phyloP scores from a whole-genome alignment of 2,329 filamentous ascomycete species.

The Lachnellula occidentalis region DNA sequence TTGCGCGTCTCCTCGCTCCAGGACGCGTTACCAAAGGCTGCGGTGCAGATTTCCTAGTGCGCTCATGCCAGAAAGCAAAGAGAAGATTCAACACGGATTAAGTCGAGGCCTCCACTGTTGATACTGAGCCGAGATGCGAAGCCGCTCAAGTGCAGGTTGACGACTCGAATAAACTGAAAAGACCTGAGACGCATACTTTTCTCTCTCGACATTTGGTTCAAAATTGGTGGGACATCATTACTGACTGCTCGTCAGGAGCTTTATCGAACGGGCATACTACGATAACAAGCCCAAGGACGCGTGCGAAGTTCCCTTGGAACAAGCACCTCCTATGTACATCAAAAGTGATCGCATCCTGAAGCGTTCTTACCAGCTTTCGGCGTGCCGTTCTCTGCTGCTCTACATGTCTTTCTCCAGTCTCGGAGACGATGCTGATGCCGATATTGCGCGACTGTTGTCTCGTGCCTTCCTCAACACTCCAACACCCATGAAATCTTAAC shows the following conservation, averaged over 20 bases:
- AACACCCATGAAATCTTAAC: constrained; percentile 19
- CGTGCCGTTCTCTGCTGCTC: constrained; percentile 13
- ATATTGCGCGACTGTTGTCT: constrained; percentile 17
- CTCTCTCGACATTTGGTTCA: background rate
- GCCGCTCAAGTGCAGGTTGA: constrained; percentile 35
- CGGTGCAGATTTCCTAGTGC: constrained; percentile 40
- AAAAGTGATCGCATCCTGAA: constrained; percentile 17
- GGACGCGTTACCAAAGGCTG: constrained; percentile 55
- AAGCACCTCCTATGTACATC: constrained; percentile 16
- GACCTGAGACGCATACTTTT: constrained; percentile 55
- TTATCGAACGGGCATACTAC: constrained; percentile 19
- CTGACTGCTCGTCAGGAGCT: constrained; percentile 19
- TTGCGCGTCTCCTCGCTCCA: constrained; percentile 40
- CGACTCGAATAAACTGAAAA: constrained; percentile 60
- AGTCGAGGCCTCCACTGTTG: background rate
- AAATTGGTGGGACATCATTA: background rate
- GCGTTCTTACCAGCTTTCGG: constrained; percentile 14
- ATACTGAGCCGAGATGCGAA: constrained; percentile 18
- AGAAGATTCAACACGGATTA: no score
- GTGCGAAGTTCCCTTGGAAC: constrained; percentile 14
- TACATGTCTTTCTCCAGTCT: constrained; percentile 18
- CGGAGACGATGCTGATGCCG: constrained; percentile 12
- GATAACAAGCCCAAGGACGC: constrained; percentile 12
- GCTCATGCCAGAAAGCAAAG: no score
- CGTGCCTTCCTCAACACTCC: constrained; percentile 4